Conservation (phyloP, 345 rosid genomes). For the Eucalyptus sp. region DNA sequence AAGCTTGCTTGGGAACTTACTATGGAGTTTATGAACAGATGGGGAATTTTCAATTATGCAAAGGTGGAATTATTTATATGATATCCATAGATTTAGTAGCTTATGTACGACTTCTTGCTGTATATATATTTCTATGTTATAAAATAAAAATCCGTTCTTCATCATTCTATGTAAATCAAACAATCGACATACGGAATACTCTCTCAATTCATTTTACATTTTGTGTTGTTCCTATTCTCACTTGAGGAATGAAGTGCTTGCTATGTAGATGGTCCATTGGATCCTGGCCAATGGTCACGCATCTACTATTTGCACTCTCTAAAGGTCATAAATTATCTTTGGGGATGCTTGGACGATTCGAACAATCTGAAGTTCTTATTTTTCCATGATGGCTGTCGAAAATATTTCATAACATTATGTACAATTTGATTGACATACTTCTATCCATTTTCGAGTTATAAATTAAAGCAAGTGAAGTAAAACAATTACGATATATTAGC, state of each 20-base stretch:
- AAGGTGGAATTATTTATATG: not conserved
- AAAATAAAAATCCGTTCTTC: not conserved
- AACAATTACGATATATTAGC: accelerated
- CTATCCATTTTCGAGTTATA: accelerated
- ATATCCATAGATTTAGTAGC: not conserved
- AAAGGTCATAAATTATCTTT: too few species aligned
- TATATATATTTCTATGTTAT: accelerated
- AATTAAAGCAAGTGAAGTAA: not conserved
- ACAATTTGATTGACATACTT: not conserved
- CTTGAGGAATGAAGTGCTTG: not conserved
- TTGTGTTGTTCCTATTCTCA: accelerated
- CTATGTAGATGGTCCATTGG: not conserved
- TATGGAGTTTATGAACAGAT: too few species aligned
- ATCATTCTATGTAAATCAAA: accelerated
- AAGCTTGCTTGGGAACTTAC: not conserved
- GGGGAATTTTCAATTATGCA: too few species aligned
- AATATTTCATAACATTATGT: not conserved
- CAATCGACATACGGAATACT: accelerated
- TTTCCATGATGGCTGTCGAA: accelerated
- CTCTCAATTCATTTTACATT: not conserved
- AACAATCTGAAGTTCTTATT: not conserved
- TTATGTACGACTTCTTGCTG: not conserved
- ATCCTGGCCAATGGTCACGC: not conserved
- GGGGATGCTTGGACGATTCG: not conserved
- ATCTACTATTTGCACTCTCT: too few species aligned